Evolutionary conservation across 1,139 yeast species (phyloP), one percentile per base, ranked within the genome.

Genomic region (Wickerhamomyces sp.): DNA sequence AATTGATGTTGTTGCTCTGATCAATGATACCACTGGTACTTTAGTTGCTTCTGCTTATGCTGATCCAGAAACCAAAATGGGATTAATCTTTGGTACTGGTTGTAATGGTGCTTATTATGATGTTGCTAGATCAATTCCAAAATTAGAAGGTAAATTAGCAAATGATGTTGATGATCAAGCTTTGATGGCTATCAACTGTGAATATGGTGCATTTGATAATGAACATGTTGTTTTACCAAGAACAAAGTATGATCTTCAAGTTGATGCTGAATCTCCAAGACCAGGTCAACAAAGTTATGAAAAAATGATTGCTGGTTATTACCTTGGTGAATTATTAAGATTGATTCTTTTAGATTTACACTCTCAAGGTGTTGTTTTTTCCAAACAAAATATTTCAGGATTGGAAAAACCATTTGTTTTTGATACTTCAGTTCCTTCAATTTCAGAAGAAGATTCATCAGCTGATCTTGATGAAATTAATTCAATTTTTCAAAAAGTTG

Each of bases 51-150:
- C 98, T 43, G 81, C 85, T 74, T 93, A 93, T 71, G 79, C 94
- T 46, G 96, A 93, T 63, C 80, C 93, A 34, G 81, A 80, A 58
- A 82, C 96, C 55, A 84, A 84, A 67, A 86, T 91, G 94, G 99
- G 98, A 50, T 80, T 90, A 63, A 93, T 93, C 59, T 93, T 90
- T 64, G 99, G 99, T 63, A 93, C 99, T 47, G 99, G 99, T 54
- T 90, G 95, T 73, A 93, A 93, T 67, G 98, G 94, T 64, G 98
- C 99, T 45, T 93, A 93, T 74, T 93, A 81, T 68, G 99, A 93
- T 60, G 71, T 72, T 37, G 84, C 82, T 46, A 66, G 73, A 46
- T 79, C 81, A 60, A 83, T 93, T 62, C 94, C 94, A 54, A 93
- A 93, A 72, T 77, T 93, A 57, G 81, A 81, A 59, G 96, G 95